These are phyloP conservation scores for Guadua angustifolia DNA, from an alignment of 176 grass and related monocot genomes.

Conservation along the genomic window DNA sequence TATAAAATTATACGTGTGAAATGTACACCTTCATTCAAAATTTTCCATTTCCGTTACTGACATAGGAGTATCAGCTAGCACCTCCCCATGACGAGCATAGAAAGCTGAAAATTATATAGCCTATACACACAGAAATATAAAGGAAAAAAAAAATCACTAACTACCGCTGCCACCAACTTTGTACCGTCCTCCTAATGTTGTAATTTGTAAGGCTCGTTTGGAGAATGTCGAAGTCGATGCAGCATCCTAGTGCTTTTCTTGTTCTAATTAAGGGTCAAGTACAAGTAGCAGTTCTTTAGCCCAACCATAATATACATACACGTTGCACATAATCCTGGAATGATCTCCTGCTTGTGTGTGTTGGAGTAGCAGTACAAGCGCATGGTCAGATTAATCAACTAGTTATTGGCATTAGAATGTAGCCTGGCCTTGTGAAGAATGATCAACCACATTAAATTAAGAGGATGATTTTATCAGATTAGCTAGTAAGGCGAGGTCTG, in stretches of 20 bases:
- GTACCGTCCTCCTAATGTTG: no score
- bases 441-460: not conserved
- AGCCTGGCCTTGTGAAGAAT: not conserved
- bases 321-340: not conserved
- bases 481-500: not conserved
- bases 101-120: not conserved
- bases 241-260: no score
- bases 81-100: not conserved
- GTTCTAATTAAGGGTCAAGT: not conserved
- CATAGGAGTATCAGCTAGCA: not conserved
- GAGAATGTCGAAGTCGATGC: no score
- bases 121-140: not conserved
- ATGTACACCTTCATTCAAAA: no score
- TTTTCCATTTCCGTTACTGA: no score
- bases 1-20: no score
- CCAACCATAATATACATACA: not conserved
- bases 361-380: not conserved
- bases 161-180: no score
- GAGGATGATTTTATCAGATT: not conserved
- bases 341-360: no score
- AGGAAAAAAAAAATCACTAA: no score
- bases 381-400: conserved; percentile 1
- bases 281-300: not conserved
- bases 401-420: no score
- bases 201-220: no score